Evolutionary conservation across 2,329 filamentous ascomycete species (phyloP), one percentile per base, ranked within the genome.

Genomic region (Trichoderma koningiopsis): DNA sequence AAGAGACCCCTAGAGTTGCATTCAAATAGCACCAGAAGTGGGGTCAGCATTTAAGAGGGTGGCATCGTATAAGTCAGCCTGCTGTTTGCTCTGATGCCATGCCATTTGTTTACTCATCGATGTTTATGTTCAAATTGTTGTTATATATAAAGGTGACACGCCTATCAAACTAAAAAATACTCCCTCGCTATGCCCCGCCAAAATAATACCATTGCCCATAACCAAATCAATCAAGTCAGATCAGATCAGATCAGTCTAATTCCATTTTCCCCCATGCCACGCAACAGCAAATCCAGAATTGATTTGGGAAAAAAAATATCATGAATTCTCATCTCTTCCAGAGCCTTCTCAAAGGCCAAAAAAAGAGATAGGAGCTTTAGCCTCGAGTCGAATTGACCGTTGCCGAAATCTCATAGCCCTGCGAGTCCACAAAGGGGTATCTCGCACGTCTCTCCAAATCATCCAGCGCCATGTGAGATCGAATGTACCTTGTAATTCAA

Each of bases 391-490:
- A 76, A 29, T 77, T 79, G 24, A 83, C 72, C 5, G 82, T 74
- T 58, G 79, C 76, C 61, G 79, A 79, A 29, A 84, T 83, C 73
- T 84, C 85, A 19, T 81, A 80, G 31, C 87, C 87, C 68, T 84
- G 81, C 53, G 81, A 81, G 76, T 90, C 87, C 6, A 91, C 88
- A 7, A 85, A 81, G 0, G 92, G 92, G 80, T 85, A 96, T 55
- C 92, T 86, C 52, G 92, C 92, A 71, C 87, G 87, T 68, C 91
- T 87, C 83, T 96, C 92, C 7, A 96, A 84, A 68, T 94, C 91
- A 76, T 96, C 92, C 1, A 96, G 87, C 22, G 92, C 89, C 74
- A 94, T 91, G 77, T 92, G 91, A 40, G 90, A 93, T 68, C 94
- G 92, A 75, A 97, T 96, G 80, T 95, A 96, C 80, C 92, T 92